Evolutionary conservation across 2,329 filamentous ascomycete genomes (phyloP).

Genomic region (Colletotrichum plurivorum): DNA sequence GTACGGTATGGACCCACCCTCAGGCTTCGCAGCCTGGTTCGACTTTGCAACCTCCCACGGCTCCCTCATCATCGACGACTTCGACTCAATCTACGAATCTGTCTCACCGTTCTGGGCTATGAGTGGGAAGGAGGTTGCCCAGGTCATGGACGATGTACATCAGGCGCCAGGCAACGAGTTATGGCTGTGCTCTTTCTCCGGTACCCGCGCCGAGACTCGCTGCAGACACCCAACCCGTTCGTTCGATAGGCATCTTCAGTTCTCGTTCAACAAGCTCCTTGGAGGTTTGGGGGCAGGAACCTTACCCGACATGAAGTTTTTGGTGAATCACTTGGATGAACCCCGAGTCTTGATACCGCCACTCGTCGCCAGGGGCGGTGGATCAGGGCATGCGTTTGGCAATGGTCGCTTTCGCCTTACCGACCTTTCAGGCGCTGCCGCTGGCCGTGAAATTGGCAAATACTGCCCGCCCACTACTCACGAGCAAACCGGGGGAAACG

Average conservation of each 20-base stretch:
- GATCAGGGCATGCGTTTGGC: not conserved
- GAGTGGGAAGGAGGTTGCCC: conserved; percentile 50
- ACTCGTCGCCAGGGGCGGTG: not conserved
- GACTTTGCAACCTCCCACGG: conserved; percentile 54
- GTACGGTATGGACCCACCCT: conserved; percentile 59
- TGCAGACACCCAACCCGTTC: conserved; percentile 52
- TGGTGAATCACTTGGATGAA: conserved; percentile 65
- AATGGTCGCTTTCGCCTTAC: not conserved
- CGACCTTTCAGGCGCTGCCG: not conserved
- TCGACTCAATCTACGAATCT: conserved; percentile 57
- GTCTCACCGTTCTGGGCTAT: conserved; percentile 58
- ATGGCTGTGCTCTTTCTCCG: conserved; percentile 53
- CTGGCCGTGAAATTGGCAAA: not conserved
- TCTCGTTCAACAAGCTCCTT: conserved; percentile 50
- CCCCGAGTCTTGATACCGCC: conserved; percentile 56
- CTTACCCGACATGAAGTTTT: conserved; percentile 56
- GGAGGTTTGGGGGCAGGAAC: conserved; percentile 40
- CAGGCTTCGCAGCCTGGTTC: conserved; percentile 63
- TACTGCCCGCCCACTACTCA: conserved; percentile 44
- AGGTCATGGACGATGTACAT: conserved; percentile 47
- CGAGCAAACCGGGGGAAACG: not conserved
- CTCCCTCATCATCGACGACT: conserved; percentile 66
- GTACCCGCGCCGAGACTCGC: conserved; percentile 43
- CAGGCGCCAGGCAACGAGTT: conserved; percentile 48
- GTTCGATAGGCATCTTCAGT: conserved; percentile 51